Evolutionary conservation across 306 rosid species (phyloP), one percentile per base, ranked within the genome.

Genomic region (Cicer cuneatum): DNA sequence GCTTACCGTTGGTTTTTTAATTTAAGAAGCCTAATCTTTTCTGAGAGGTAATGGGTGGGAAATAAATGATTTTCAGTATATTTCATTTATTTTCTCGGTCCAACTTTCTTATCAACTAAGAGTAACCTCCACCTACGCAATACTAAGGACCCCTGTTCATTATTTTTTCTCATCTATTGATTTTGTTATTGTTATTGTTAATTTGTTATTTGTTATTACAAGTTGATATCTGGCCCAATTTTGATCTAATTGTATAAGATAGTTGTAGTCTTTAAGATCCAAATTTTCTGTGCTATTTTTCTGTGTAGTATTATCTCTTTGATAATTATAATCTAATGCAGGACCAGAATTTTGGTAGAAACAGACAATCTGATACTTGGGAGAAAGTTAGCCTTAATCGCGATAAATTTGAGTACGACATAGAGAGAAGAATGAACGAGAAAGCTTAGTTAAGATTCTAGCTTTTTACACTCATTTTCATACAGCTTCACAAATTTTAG

Each of bases 371-470:
- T 69, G 89, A 84, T 82, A 81, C 69, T 19, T 77, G 83, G 96
- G 95, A 92, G 69, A 90, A 81, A 79, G 96, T 83, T 71, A 84
- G 49, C 89, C 90, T 83, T 19, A 85, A 91, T 76, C 88, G 93
- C 70, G 97, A 93, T 81, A 91, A 91, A 78, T 93, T 93, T 80
- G 98, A 93, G 84, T 91, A 86, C 66, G 98, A 91, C 80, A 83
- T 97, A 72, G 96, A 93, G 84, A 88, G 69, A 85, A 89, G 97
- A 86, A 89, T 89, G 97, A 85, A 75, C 63, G 97, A 93, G 49
- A 93, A 87, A 89, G 98, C 94, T 93, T 77, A 75, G 92, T 81
- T 48, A 38, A 71, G 70, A 48, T 54, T 83, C 18, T 73, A 47
- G 53, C 15, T 52, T 0, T 74, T 16, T 37, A 38, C 11, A 6